These are phyloP conservation scores for Monascus purpureus DNA, from an alignment of 495 filamentous ascomycete species.

Conservation along the genomic window DNA sequence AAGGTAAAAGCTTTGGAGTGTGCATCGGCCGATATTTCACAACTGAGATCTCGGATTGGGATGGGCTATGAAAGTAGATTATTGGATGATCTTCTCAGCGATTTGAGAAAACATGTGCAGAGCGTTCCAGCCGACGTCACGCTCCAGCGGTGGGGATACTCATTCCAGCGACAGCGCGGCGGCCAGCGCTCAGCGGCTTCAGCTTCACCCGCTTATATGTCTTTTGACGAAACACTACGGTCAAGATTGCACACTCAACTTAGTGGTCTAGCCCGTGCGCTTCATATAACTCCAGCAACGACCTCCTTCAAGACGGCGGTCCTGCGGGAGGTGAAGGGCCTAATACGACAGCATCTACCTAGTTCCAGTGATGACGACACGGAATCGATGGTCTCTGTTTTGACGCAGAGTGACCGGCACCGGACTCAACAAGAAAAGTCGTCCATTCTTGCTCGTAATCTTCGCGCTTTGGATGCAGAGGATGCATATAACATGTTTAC, in stretches of 20 bases:
- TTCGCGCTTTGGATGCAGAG: slow-evolving; percentile 67
- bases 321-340: slow-evolving; percentile 69
- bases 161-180: slow-evolving; percentile 50
- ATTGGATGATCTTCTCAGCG: slow-evolving; percentile 59
- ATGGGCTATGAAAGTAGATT: slow-evolving; percentile 76
- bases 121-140: slow-evolving; percentile 58
- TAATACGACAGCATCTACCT: slow-evolving; percentile 76
- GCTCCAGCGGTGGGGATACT: slow-evolving; percentile 58
- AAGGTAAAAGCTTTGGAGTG: slow-evolving; percentile 68
- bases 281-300: slow-evolving; percentile 63
- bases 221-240: slow-evolving; percentile 52
- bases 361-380: slow-evolving; percentile 88
- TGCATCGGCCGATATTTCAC: slow-evolving; percentile 58
- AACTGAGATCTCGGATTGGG: slow-evolving; percentile 66
- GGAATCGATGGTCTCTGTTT: slow-evolving; percentile 77
- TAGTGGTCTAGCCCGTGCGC: slow-evolving; percentile 63
- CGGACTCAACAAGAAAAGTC: slow-evolving; percentile 79
- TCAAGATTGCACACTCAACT: slow-evolving; percentile 51
- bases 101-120: slow-evolving; percentile 72
- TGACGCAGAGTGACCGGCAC: slow-evolving; percentile 59
- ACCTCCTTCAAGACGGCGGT: slow-evolving; percentile 78
- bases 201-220: slow-evolving; percentile 59
- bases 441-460: slow-evolving; percentile 75
- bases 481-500: slow-evolving; percentile 79
- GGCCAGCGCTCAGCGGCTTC: slow-evolving; percentile 51